Evolutionary conservation across 2,329 filamentous ascomycete species (phyloP), one percentile per base, ranked within the genome.

Genomic region (Phyllosticta capitalensis): DNA sequence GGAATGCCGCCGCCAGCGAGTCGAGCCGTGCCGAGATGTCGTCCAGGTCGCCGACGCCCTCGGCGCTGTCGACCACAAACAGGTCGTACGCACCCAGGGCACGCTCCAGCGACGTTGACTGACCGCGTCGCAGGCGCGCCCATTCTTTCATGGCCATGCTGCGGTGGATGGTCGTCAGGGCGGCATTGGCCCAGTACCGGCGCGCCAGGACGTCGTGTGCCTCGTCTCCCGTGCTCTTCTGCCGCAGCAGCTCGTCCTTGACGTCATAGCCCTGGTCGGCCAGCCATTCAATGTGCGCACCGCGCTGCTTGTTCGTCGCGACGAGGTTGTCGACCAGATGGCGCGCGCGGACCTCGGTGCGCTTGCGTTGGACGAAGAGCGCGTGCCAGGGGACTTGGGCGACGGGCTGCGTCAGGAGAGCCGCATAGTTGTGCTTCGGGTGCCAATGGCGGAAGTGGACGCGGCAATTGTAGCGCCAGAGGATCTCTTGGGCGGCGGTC

Each of bases 1-100:
- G 76, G 60, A 96, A 83, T 1, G 76, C 72, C 2, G 71, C 65
- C 2, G 85, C 83, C 38, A 90, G 78, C 0, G 76, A 71, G 69
- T 94, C 85, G 21, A 97, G 77, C 49, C 84, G 76, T n/a, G 72
- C 69, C 10, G 81, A 64, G 38, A 79, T 71, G 52, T 90, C 84
- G 60, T 88, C 81, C 56, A 92, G 74, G 68, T 95, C 90, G n/a
- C 87, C 85, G 28, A 80, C 78, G 19, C 84, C 81, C 30, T 60
- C 58, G 28, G 51, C 53, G 58, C 87, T 86, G 64, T 87, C 84
- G 26, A 92, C 77, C 52, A 95, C 84, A 72, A 97, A 97, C 73
- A 97, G 81, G 72, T 97, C 94, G 71, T 95, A 95, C 14, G 87
- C 88, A 20, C 86, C 88, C 17, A 97, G 76, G 1, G 87, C 87